Percentiles rank a stretch among this genome's conserved stretches.
phyloP scores from a whole-genome alignment of 192 early-diverging fungal genomes.

The Funneliformis geosporum region DNA sequence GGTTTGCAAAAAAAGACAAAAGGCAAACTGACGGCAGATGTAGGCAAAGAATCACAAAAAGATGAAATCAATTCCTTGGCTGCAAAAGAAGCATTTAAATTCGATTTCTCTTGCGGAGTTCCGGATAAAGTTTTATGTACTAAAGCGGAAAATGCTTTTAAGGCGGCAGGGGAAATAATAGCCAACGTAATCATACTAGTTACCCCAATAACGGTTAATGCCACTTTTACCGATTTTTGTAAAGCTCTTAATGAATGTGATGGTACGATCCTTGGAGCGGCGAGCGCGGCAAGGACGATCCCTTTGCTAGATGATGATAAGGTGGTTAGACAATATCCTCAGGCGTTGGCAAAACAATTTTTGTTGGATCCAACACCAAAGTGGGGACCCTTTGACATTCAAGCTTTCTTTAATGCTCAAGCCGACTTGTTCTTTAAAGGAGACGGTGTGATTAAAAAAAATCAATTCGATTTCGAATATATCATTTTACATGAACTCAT shows the following conservation, averaged over 20 bases:
- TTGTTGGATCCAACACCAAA: constrained; percentile 27
- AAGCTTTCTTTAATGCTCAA: constrained; percentile 40
- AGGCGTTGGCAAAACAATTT: constrained; percentile 44
- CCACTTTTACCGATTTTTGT: constrained; percentile 41
- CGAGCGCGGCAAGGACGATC: constrained; percentile 38
- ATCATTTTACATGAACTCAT: constrained; percentile 42
- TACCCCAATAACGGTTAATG: constrained; percentile 38
- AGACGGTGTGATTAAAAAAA: background rate
- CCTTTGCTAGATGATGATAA: constrained; percentile 39
- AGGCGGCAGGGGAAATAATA: background rate
- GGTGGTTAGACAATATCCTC: constrained; percentile 43
- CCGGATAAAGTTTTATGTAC: background rate
- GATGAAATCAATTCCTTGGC: background rate
- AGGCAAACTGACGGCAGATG: background rate
- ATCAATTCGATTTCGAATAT: constrained; percentile 40
- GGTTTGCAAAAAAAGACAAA: background rate
- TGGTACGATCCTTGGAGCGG: constrained; percentile 26
- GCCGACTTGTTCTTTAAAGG: constrained; percentile 38
- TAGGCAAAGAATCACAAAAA: background rate
- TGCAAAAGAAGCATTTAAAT: background rate
- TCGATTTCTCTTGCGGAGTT: background rate
- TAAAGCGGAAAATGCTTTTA: background rate
- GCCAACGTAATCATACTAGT: background rate
- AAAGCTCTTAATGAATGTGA: background rate
- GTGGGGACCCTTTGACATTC: constrained; percentile 40